These are phyloP conservation scores for Helminthosporium solani DNA, from an alignment of 2,329 filamentous ascomycete species.

Conservation along the genomic window DNA sequence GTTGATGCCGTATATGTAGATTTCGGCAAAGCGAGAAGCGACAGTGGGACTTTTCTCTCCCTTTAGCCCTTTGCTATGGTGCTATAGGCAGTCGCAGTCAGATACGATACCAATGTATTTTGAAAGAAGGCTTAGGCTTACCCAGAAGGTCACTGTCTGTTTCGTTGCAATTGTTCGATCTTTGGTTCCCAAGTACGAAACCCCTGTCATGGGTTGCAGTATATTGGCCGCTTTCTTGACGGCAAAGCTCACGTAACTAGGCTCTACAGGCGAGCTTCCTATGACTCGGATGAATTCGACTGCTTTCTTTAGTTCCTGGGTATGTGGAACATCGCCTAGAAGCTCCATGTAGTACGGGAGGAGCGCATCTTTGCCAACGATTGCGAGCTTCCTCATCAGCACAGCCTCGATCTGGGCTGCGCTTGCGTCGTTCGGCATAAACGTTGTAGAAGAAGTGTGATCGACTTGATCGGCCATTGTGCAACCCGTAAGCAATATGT, in stretches of 20 bases:
- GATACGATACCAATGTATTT: too few relatives aligned
- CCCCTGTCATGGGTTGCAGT: background rate
- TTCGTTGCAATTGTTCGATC: background rate
- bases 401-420: background rate
- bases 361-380: background rate
- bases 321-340: background rate
- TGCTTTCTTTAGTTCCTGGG: background rate
- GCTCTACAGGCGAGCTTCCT: background rate
- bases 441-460: background rate
- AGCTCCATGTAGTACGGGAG: background rate
- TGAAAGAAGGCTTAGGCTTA: too few relatives aligned
- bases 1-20: background rate
- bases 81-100: background rate
- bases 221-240: background rate
- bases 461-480: background rate
- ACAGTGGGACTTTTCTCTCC: background rate
- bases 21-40: background rate
- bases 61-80: background rate
- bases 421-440: background rate
- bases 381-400: background rate
- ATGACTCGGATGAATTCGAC: background rate
- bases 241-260: background rate
- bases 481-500: too few relatives aligned
- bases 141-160: background rate
- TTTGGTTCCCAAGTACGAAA: background rate